phyloP scores from a whole-genome alignment of 805 yeast species.

The Monosporozyma unispora region DNA sequence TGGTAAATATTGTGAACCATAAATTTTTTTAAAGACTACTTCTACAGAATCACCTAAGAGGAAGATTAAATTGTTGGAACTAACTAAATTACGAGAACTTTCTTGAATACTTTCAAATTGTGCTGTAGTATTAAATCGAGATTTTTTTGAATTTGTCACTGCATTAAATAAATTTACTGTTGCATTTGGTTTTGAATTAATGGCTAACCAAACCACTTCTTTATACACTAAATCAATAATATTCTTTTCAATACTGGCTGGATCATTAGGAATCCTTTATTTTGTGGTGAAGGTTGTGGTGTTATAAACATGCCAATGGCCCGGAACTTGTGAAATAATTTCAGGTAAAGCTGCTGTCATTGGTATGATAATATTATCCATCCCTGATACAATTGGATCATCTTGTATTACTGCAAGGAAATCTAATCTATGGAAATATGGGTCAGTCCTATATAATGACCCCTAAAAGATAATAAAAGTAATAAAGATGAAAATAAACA shows the following conservation, averaged over 20 bases:
- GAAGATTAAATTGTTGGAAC: conserved; percentile 37
- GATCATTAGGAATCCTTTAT: conserved; percentile 10
- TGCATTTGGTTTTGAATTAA: conserved; percentile 44
- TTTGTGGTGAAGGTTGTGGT: conserved; percentile 18
- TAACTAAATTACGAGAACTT: conserved; percentile 53
- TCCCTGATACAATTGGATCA: not conserved
- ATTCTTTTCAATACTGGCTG: conserved; percentile 28
- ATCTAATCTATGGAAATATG: conserved; percentile 7
- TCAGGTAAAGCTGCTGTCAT: conserved; percentile 1
- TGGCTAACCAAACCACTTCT: conserved; percentile 54
- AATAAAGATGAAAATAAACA: conserved; percentile 16
- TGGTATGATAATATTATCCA: not conserved
- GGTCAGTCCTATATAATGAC: conserved; percentile 23
- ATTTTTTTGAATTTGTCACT: conserved; percentile 11
- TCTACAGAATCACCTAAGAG: conserved; percentile 37
- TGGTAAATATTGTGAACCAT: conserved; percentile 7
- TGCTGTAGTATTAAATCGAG: conserved; percentile 14
- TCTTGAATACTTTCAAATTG: conserved; percentile 41
- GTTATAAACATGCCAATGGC: conserved; percentile 26
- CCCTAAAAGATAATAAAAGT: conserved; percentile 32
- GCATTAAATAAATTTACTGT: conserved; percentile 26
- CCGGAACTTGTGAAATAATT: conserved; percentile 9
- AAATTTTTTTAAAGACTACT: conserved; percentile 2
- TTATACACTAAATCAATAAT: conserved; percentile 39
- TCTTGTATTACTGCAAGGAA: conserved; percentile 3